Evolutionary conservation across 495 filamentous ascomycete genomes (phyloP).

Genomic region (Apodospora peruviana): DNA sequence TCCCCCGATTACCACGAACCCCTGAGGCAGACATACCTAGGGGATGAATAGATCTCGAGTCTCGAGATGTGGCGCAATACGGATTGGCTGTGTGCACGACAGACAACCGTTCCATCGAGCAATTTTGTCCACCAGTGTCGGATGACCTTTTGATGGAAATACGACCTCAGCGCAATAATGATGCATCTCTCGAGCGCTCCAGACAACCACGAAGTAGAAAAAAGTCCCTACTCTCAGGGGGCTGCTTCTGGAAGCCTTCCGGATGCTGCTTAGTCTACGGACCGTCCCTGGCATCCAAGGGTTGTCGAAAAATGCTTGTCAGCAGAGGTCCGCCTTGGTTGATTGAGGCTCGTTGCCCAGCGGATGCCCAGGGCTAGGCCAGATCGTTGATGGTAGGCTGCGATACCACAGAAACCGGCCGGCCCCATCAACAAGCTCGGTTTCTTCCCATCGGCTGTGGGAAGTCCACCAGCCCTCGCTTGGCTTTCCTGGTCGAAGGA

Average conservation of each 20-base stretch:
- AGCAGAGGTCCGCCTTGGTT: neutral
- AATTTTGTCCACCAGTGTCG: neutral
- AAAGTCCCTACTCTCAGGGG: neutral
- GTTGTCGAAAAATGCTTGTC: neutral
- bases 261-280: conserved; percentile 1
- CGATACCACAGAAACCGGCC: conserved; percentile 1
- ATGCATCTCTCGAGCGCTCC: neutral
- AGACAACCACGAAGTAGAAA: neutral
- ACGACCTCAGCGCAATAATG: conserved; percentile 1
- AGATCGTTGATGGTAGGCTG: conserved; percentile 4
- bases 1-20: no score
- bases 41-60: no score
- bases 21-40: no score
- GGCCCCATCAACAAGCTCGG: no score
- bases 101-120: neutral
- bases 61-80: no score
- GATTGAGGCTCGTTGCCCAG: conserved; percentile 10
- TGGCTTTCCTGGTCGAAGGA: conserved; percentile 22
- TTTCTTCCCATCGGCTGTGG: neutral
- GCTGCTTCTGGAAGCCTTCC: conserved; percentile 1
- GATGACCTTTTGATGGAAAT: conserved; percentile 2
- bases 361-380: neutral
- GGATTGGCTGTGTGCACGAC: no score
- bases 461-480: conserved; percentile 2
- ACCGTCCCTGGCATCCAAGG: conserved; percentile 3